phyloP scores from a whole-genome alignment of 768 basidiomycete genomes.

The Trametes cinnabarina region DNA sequence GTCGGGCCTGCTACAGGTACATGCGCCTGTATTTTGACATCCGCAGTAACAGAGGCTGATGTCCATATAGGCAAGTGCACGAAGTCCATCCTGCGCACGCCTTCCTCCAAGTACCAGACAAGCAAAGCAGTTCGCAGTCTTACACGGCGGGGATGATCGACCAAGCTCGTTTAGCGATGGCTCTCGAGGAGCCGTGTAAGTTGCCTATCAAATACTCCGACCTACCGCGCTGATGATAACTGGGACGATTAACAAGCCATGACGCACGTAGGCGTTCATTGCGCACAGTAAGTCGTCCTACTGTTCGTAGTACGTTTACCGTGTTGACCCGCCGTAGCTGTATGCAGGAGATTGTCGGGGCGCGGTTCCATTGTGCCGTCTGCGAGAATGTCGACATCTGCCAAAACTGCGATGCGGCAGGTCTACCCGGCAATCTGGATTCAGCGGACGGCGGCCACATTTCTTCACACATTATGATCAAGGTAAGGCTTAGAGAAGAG shows the following conservation, averaged over 20 bases:
- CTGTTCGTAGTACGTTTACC: neutral
- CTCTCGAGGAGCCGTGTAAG: constrained; percentile 62
- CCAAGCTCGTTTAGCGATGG: constrained; percentile 32
- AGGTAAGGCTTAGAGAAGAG: constrained; percentile 46
- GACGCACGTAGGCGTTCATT: constrained; percentile 79
- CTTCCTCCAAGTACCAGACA: constrained; percentile 79
- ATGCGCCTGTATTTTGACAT: constrained; percentile 9
- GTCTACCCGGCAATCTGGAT: constrained; percentile 79
- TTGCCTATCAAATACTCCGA: neutral
- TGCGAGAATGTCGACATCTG: constrained; percentile 86
- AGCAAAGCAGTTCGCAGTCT: constrained; percentile 39
- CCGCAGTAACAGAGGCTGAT: neutral
- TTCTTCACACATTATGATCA: constrained; percentile 91
- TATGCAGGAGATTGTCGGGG: constrained; percentile 85
- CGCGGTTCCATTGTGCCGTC: constrained; percentile 88
- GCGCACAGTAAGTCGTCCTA: constrained; percentile 69
- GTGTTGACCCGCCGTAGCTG: constrained; percentile 51
- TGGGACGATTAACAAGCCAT: too few relatives aligned
- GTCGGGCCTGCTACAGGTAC: constrained; percentile 80
- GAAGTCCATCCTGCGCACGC: constrained; percentile 89
- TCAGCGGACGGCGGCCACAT: constrained; percentile 74
- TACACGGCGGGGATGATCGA: constrained; percentile 8
- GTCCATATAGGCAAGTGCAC: constrained; percentile 68
- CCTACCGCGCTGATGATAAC: too few relatives aligned
- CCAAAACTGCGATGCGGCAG: constrained; percentile 82